These are phyloP conservation scores for Vitis rotundifolia DNA, from an alignment of 164 flowering plant species.

Conservation along the genomic window DNA sequence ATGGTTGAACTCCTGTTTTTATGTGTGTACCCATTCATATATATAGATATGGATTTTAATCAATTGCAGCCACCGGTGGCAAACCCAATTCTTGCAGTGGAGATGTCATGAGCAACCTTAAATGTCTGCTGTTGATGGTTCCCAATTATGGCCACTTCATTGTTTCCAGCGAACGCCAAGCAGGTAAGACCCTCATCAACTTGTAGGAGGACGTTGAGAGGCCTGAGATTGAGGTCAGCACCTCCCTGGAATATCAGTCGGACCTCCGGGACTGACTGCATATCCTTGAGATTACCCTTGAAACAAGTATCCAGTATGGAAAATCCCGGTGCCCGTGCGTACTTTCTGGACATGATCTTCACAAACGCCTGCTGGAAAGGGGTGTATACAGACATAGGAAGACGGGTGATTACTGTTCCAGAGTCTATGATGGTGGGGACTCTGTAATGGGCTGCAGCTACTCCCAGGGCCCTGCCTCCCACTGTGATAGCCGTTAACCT, in stretches of 20 bases:
- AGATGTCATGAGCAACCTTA: conserved; percentile 40
- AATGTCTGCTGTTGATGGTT: conserved; percentile 48
- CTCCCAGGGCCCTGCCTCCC: conserved; percentile 19
- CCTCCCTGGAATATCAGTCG: conserved; percentile 36
- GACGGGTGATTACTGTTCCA: conserved; percentile 54
- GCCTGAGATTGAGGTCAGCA: conserved; percentile 27
- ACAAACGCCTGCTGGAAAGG: conserved; percentile 30
- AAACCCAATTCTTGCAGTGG: conserved; percentile 42
- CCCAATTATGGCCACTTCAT: conserved; percentile 40
- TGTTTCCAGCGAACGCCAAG: conserved; percentile 41
- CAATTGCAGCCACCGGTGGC: conserved; percentile 42
- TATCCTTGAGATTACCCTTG: conserved; percentile 13
- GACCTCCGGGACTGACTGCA: conserved; percentile 27
- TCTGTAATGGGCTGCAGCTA: conserved; percentile 15
- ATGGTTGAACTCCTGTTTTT: too few species aligned
- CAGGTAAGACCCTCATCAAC: conserved; percentile 29
- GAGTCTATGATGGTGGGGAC: conserved; percentile 51
- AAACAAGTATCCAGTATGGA: conserved; percentile 52
- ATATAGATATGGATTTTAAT: background rate
- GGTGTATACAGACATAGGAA: conserved; percentile 34
- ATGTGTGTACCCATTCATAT: too few species aligned
- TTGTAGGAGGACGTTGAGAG: conserved; percentile 28
- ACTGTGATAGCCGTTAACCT: conserved; percentile 30
- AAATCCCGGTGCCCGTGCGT: conserved; percentile 21
- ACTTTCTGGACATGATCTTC: conserved; percentile 24